Evolutionary conservation across 1,284 basidiomycete species (phyloP).

Genomic region (Lignosus rhinocerotis): DNA sequence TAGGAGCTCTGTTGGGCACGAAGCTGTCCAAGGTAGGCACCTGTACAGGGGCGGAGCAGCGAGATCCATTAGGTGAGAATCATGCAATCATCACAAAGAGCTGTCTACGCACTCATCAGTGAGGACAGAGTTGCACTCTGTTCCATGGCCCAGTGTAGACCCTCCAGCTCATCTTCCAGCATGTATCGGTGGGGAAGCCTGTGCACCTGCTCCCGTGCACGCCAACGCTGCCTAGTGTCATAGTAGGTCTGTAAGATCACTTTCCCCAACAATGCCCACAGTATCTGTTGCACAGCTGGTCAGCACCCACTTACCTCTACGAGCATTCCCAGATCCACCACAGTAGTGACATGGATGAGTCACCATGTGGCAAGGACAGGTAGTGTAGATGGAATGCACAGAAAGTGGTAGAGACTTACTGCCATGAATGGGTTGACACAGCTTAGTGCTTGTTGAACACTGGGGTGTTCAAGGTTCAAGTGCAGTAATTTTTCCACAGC

Average conservation of each 20-base stretch:
- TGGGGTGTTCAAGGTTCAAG: conserved; percentile 4
- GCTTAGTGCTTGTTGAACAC: no score
- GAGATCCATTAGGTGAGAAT: conserved; percentile 10
- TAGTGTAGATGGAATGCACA: neutral
- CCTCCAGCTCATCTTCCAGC: conserved; percentile 8
- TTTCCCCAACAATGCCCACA: conserved; percentile 19
- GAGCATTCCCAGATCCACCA: no score
- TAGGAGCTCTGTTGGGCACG: conserved; percentile 1
- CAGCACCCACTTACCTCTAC: neutral
- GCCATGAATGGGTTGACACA: conserved; percentile 21
- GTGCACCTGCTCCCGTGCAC: conserved; percentile 11
- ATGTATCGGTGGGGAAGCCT: conserved; percentile 16
- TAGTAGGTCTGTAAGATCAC: conserved; percentile 16
- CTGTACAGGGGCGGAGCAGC: conserved; percentile 7
- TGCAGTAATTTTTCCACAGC: conserved; percentile 12
- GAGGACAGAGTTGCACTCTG: conserved; percentile 16
- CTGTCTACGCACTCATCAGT: conserved; percentile 19
- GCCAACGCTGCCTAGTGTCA: conserved; percentile 13
- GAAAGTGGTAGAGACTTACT: conserved; percentile 4
- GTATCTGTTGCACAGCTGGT: conserved; percentile 9
- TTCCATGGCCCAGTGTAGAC: conserved; percentile 13
- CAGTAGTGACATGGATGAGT: no score
- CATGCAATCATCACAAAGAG: conserved; percentile 10
- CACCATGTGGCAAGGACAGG: no score
- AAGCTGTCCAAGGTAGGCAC: conserved; percentile 13